Evolutionary conservation across 2,329 filamentous ascomycete genomes (phyloP).

Genomic region (Aspergillus calidoustus): DNA sequence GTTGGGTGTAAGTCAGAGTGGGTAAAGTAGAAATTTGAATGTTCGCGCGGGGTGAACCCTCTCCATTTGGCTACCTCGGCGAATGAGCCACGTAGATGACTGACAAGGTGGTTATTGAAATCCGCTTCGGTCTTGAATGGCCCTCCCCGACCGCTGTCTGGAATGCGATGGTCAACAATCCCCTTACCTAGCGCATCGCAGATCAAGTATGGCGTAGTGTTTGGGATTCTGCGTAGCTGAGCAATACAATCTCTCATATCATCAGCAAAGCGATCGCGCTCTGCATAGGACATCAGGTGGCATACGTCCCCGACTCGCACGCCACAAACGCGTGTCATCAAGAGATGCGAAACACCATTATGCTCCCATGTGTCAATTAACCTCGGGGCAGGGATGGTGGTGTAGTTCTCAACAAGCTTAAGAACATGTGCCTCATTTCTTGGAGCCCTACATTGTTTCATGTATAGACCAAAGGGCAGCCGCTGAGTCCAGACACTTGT

Average conservation of each 20-base stretch:
- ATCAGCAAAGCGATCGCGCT: neutral
- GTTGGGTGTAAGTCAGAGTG: constrained; percentile 28
- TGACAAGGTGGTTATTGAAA: constrained; percentile 30
- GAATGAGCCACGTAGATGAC: constrained; percentile 37
- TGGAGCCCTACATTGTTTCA: constrained; percentile 8
- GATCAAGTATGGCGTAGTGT: neutral
- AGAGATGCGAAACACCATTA: neutral
- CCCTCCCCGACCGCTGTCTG: constrained; percentile 6
- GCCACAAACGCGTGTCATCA: constrained; percentile 7
- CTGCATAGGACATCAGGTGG: constrained; percentile 10
- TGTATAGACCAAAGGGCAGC: constrained; percentile 9
- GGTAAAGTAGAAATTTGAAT: constrained; percentile 16
- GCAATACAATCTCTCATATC: neutral
- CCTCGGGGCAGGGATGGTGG: constrained; percentile 2
- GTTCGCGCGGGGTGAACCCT: neutral
- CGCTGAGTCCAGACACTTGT: neutral
- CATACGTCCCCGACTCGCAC: neutral
- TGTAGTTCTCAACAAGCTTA: constrained; percentile 1
- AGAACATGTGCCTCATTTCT: constrained; percentile 4
- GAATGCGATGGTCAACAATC: constrained; percentile 3
- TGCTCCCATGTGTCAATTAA: neutral
- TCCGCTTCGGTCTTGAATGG: constrained; percentile 17
- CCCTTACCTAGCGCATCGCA: neutral
- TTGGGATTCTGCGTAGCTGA: constrained; percentile 9
- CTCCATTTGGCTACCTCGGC: neutral